Evolutionary conservation across 176 grass and related monocot species (phyloP), one percentile per base, ranked within the genome.

Genomic region (Leersia perrieri): DNA sequence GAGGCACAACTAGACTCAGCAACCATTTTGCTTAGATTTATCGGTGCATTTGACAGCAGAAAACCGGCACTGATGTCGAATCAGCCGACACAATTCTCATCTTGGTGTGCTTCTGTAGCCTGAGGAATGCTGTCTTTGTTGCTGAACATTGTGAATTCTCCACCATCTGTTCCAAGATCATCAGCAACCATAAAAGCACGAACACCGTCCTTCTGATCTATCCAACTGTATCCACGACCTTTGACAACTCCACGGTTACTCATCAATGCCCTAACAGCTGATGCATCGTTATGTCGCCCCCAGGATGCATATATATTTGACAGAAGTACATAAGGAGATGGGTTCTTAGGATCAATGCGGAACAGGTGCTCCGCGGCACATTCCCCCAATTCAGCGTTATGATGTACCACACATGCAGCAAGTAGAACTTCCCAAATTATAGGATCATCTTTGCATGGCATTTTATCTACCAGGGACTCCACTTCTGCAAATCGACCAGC

Each of bases 301-400:
- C 92, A 74, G 40, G 86, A 75, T 33, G 91, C 87, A 87, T 97
- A 97, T 86, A 97, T 97, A 77, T 97, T 97, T 65, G 94, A 91
- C 84, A 97, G 85, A 84, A 97, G 91, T 28, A 94, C 87, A 77
- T 94, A 97, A 1, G 94, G 85, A 73, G 89, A 92, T 63, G 94
- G 85, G 33, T 94, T 97, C 44, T 82, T 83, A 14, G 91, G 91
- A 34, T 94, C 94, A 79, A 94, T 81, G 62, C 60, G 71, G 62
- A 97, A 88, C 23, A 92, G 83, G 47, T 94, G 87, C 33, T 92
- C 86, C 1, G 91, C 92, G 0, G 87, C 89, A 70, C 39, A 85
- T 82, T 94, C 84, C 36, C 89, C 94, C 78, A 97, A 81, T 63
- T 66, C 86, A 74, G 85, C 91, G 84, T 92, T 92, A 38, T 88